These are phyloP conservation scores for Nakaseomyces delphensis DNA, from an alignment of 1,139 yeast species.

Conservation along the genomic window DNA sequence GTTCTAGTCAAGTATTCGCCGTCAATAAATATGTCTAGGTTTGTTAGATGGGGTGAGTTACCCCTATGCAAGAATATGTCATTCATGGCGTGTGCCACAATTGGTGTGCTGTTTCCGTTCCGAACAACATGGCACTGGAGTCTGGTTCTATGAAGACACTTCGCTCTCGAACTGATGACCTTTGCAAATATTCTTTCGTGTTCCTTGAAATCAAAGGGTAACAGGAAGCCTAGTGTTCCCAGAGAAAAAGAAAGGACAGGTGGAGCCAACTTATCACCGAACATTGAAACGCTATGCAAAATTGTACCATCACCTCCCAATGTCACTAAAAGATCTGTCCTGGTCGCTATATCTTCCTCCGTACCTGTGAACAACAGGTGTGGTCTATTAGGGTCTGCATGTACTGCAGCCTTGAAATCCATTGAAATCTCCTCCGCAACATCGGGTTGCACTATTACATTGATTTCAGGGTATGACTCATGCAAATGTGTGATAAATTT, in stretches of 20 bases:
- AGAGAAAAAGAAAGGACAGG: constrained; percentile 83
- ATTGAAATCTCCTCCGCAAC: constrained; percentile 62
- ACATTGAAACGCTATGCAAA: constrained; percentile 56
- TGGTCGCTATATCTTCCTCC: constrained; percentile 44
- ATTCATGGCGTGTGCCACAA: constrained; percentile 68
- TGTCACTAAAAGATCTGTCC: constrained; percentile 67
- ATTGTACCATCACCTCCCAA: constrained; percentile 96
- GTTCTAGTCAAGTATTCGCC: constrained; percentile 79
- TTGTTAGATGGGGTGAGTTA: constrained; percentile 74
- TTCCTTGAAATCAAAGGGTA: constrained; percentile 73
- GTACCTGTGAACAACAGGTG: constrained; percentile 50
- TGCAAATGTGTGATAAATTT: constrained; percentile 51
- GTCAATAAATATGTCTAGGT: constrained; percentile 73
- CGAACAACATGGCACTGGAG: constrained; percentile 63
- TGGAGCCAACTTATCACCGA: constrained; percentile 64
- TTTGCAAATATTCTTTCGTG: constrained; percentile 51
- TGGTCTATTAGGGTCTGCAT: constrained; percentile 26
- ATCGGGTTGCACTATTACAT: constrained; percentile 67
- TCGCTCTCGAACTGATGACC: constrained; percentile 60
- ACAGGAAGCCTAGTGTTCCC: constrained; percentile 84
- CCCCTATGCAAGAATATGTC: constrained; percentile 87
- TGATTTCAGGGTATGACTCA: constrained; percentile 54
- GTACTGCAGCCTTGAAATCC: constrained; percentile 33
- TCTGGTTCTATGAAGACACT: constrained; percentile 67
- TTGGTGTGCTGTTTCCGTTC: constrained; percentile 21